Percentiles rank a stretch among this genome's conserved stretches.
phyloP scores from a whole-genome alignment of 2,329 filamentous ascomycete genomes.

The Ampelomyces quisqualis region DNA sequence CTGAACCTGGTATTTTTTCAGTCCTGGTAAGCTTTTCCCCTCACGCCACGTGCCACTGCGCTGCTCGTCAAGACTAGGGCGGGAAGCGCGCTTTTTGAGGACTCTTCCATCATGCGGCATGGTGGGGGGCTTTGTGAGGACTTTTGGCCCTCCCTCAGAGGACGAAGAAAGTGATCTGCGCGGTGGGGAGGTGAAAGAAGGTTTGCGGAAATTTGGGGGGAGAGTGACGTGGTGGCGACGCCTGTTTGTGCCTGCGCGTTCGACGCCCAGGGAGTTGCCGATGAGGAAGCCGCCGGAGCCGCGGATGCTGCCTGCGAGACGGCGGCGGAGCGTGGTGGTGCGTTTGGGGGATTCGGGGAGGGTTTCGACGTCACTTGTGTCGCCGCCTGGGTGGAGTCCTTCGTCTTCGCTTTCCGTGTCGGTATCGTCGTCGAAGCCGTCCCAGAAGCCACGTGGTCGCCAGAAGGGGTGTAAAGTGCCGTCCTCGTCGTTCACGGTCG shows the following conservation, averaged over 20 bases:
- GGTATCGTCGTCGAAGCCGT: slow-evolving; percentile 51
- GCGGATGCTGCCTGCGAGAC: slow-evolving; percentile 43
- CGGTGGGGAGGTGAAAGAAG: slow-evolving; percentile 12
- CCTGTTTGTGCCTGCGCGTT: slow-evolving; percentile 45
- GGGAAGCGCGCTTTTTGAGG: slow-evolving; percentile 28
- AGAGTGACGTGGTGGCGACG: slow-evolving; percentile 31
- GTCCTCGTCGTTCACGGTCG: slow-evolving; percentile 43
- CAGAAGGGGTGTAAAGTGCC: slow-evolving; percentile 61
- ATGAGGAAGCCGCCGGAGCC: slow-evolving; percentile 51
- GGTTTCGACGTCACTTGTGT: slow-evolving; percentile 47
- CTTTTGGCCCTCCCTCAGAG: too few species aligned
- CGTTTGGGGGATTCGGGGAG: slow-evolving; percentile 22
- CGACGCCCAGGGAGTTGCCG: slow-evolving; percentile 59
- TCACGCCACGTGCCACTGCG: slow-evolving; percentile 34
- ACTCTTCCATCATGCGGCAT: slow-evolving; percentile 18
- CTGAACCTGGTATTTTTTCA: slow-evolving; percentile 51
- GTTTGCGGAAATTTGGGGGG: slow-evolving; percentile 20
- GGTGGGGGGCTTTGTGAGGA: slow-evolving; percentile 32
- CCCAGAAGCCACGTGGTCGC: slow-evolving; percentile 65
- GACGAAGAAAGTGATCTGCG: too few species aligned
- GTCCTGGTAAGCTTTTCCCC: slow-evolving; percentile 43
- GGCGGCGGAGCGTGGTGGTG: slow-evolving; percentile 25
- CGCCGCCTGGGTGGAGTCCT: slow-evolving; percentile 48
- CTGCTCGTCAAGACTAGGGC: slow-evolving; percentile 22
- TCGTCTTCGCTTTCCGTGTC: slow-evolving; percentile 42